Conservation (phyloP, 1,284 basidiomycete species). For the Blastosporella zonata region DNA sequence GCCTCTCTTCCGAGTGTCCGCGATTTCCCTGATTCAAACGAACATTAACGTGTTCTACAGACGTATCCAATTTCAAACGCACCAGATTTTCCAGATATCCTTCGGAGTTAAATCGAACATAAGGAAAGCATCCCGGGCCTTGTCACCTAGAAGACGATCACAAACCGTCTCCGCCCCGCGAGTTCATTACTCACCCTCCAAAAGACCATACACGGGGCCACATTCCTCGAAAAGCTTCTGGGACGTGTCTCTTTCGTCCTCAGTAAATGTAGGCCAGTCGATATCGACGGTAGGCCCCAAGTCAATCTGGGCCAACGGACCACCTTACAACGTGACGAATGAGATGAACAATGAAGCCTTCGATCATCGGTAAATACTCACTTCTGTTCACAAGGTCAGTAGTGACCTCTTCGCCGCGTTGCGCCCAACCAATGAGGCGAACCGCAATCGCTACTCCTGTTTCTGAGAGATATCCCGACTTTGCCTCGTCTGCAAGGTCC, state of each 20-base stretch:
- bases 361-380: slow-evolving; percentile 14
- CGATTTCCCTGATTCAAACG: slow-evolving; percentile 26
- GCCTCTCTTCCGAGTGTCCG: slow-evolving; percentile 28
- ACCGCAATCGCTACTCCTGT: slow-evolving; percentile 30
- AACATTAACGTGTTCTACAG: background rate
- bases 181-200: slow-evolving; percentile 25
- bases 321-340: slow-evolving; percentile 18
- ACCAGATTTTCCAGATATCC: slow-evolving; percentile 34
- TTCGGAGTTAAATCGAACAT: slow-evolving; percentile 32
- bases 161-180: background rate
- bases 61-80: slow-evolving; percentile 13
- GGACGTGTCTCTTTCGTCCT: slow-evolving; percentile 26
- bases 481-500: slow-evolving; percentile 26
- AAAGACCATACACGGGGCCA: slow-evolving; percentile 29
- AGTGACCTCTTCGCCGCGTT: slow-evolving; percentile 30
- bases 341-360: background rate
- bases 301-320: slow-evolving; percentile 22
- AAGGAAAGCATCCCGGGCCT: slow-evolving; percentile 32
- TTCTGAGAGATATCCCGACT: slow-evolving; percentile 25
- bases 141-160: slow-evolving; percentile 26
- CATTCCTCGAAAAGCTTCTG: slow-evolving; percentile 26
- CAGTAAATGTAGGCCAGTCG: slow-evolving; percentile 26
- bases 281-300: slow-evolving; percentile 13
- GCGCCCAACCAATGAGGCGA: slow-evolving; percentile 37
- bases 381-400: slow-evolving; percentile 24